Base-by-base conservation (phyloP, 768 basidiomycete species). In the Suillus variegatus region DNA sequence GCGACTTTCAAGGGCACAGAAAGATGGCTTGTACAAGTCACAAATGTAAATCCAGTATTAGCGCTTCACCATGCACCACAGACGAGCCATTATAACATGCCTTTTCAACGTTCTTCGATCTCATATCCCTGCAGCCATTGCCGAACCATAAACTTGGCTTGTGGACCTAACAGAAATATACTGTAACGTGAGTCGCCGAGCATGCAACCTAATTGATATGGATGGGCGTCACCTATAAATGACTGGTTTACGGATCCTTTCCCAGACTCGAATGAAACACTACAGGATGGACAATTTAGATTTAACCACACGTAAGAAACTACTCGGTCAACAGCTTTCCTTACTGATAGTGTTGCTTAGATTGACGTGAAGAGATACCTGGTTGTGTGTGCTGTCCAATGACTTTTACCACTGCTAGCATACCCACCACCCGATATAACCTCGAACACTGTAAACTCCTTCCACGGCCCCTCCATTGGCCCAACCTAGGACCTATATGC, bases 231-330 rank as follows among this genome's bases (percentile, higher is more conserved):
- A 22, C 25, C 12, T 49, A 22, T 77, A 93, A 91, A 92, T 92
- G 90, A 89, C 85, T 88, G 70, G 77, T 85, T 82, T 25, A 81
- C 82, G 36, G 90, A 92, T 71, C 87, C 91, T 18, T 78, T 92
- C 18, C 79, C 77, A 10, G 88, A 91, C 76, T 92, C 90, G 10
- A 90, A 93, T 69, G 88, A 89, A 41, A 91, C 92, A 70, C 75
- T 81, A 64, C 79, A 81, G 64, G 89, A 91, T 65, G 86, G 90
- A 64, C 79, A 89, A 67, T 79, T 83, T 56, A 82, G 84, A 52
- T 72, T 81, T 60, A 90, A 92, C 70, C 91, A 91, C 71, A 79
- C 91, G 89, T 70, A 71, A 35, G 62, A 35, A 43, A 32, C 32
- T 35, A 43, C 66, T 18, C 49, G 13, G 49, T 7, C 28, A 16